Conservation (phyloP, 768 basidiomycete genomes). For the Heimioporus sp. region DNA sequence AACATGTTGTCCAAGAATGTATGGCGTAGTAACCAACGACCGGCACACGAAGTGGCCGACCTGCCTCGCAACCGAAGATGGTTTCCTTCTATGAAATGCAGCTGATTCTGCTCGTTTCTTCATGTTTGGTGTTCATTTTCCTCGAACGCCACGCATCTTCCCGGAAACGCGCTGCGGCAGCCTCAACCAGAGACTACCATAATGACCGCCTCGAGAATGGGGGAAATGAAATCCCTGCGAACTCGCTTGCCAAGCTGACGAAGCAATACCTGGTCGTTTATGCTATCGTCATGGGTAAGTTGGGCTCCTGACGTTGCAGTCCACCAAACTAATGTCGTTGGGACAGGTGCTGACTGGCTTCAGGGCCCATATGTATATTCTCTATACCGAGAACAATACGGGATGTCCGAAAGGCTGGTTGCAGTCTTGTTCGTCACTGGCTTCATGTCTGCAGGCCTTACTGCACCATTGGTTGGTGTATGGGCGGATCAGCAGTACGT, state of each 20-base stretch:
- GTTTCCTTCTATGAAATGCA: conserved; percentile 42
- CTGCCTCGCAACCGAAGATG: conserved; percentile 14
- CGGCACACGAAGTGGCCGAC: not conserved
- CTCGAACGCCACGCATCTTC: conserved; percentile 33
- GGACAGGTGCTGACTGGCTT: conserved; percentile 70
- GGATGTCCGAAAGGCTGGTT: conserved; percentile 58
- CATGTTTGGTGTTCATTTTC: conserved; percentile 35
- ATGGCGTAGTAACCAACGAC: not conserved
- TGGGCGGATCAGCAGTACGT: conserved; percentile 71
- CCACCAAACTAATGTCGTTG: not conserved
- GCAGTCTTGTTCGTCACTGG: conserved; percentile 77
- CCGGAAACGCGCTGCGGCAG: conserved; percentile 16
- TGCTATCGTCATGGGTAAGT: conserved; percentile 70
- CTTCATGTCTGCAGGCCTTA: conserved; percentile 65
- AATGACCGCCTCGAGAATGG: conserved; percentile 33
- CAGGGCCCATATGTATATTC: conserved; percentile 81
- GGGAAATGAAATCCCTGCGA: conserved; percentile 15
- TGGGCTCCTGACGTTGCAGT: not conserved
- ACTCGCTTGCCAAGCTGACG: conserved; percentile 32
- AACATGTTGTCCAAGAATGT: not conserved
- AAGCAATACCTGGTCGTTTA: conserved; percentile 65
- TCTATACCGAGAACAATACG: conserved; percentile 67
- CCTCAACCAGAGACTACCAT: conserved; percentile 22
- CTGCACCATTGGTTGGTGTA: conserved; percentile 68
- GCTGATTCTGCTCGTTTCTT: conserved; percentile 32